Percentiles rank a stretch among this genome's conserved stretches.
These are phyloP conservation scores for Suillus placidus DNA, from an alignment of 768 basidiomycete species.

Conservation along the genomic window DNA sequence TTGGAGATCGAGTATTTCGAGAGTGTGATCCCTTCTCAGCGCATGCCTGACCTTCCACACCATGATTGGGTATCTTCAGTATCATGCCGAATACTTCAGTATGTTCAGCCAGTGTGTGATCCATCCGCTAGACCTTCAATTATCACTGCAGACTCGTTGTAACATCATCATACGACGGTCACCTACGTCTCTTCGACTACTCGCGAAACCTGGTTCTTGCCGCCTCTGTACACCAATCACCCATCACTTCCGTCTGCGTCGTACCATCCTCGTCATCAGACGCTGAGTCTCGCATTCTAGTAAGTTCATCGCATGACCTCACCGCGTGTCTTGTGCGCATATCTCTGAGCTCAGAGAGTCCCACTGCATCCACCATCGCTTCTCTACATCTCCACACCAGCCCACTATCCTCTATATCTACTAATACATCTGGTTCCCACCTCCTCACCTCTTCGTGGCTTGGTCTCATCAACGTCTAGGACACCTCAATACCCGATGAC, in stretches of 20 bases:
- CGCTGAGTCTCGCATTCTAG: slow-evolving; percentile 46
- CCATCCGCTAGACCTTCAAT: slow-evolving; percentile 13
- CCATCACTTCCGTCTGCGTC: slow-evolving; percentile 67
- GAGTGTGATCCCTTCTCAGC: slow-evolving; percentile 84
- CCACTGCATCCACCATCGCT: slow-evolving; percentile 50
- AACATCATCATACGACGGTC: slow-evolving; percentile 74
- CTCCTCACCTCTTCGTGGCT: slow-evolving; percentile 91
- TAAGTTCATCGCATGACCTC: slow-evolving; percentile 79
- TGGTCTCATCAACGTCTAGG: slow-evolving; percentile 80
- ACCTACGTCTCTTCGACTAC: slow-evolving; percentile 73
- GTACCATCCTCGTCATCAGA: slow-evolving; percentile 42
- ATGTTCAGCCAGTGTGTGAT: slow-evolving; percentile 11
- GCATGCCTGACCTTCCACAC: slow-evolving; percentile 76
- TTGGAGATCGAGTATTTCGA: slow-evolving; percentile 92
- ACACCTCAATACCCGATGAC: slow-evolving; percentile 55
- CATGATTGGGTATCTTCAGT: slow-evolving; percentile 93
- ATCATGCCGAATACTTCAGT: slow-evolving; percentile 63
- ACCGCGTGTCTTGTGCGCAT: slow-evolving; percentile 57
- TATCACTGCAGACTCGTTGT: slow-evolving; percentile 57
- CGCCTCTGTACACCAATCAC: slow-evolving; percentile 57
- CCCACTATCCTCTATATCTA: slow-evolving; percentile 71
- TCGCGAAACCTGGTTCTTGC: slow-evolving; percentile 58
- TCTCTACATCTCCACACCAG: slow-evolving; percentile 84
- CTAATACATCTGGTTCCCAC: slow-evolving; percentile 56
- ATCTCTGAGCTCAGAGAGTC: slow-evolving; percentile 14